Conservation (phyloP, 768 basidiomycete genomes). For the Paxillus ammoniavirescens region DNA sequence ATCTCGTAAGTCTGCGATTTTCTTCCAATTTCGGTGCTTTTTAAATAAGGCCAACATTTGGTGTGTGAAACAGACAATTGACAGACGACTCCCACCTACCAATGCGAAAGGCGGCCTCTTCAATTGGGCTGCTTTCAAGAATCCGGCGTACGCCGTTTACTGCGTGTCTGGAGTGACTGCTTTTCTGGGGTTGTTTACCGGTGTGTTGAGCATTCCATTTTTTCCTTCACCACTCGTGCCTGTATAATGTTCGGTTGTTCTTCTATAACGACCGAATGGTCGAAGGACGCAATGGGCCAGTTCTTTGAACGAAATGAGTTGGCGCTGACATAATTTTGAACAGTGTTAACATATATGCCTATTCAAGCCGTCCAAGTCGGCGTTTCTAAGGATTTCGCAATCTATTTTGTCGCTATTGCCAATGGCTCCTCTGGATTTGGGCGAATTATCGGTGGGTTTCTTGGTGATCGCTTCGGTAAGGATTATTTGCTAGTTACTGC, state of each 20-base stretch:
- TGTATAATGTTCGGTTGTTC: not conserved
- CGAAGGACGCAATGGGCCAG: too few species aligned
- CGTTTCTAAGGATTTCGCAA: slow-evolving; percentile 47
- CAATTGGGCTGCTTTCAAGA: slow-evolving; percentile 50
- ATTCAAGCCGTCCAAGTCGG: slow-evolving; percentile 53
- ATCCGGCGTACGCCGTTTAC: slow-evolving; percentile 50
- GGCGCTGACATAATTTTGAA: not conserved
- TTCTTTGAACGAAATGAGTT: too few species aligned
- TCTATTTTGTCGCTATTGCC: slow-evolving; percentile 66
- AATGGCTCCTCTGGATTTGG: slow-evolving; percentile 68
- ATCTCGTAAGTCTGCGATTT: slow-evolving; percentile 40
- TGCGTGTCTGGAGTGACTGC: slow-evolving; percentile 52
- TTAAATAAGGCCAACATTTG: not conserved
- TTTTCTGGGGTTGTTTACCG: slow-evolving; percentile 72
- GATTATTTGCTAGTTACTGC: not conserved
- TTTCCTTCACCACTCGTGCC: not conserved
- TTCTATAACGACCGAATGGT: not conserved
- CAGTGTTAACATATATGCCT: slow-evolving; percentile 69
- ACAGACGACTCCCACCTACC: slow-evolving; percentile 53
- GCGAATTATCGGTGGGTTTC: slow-evolving; percentile 49
- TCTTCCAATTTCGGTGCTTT: slow-evolving; percentile 5
- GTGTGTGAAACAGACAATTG: slow-evolving; percentile 20
- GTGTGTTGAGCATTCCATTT: slow-evolving; percentile 29
- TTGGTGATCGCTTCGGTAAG: slow-evolving; percentile 56
- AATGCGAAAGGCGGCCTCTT: slow-evolving; percentile 57